These are phyloP conservation scores for Daphne laureola DNA, from an alignment of 441 rosid genomes.

Conservation along the genomic window DNA sequence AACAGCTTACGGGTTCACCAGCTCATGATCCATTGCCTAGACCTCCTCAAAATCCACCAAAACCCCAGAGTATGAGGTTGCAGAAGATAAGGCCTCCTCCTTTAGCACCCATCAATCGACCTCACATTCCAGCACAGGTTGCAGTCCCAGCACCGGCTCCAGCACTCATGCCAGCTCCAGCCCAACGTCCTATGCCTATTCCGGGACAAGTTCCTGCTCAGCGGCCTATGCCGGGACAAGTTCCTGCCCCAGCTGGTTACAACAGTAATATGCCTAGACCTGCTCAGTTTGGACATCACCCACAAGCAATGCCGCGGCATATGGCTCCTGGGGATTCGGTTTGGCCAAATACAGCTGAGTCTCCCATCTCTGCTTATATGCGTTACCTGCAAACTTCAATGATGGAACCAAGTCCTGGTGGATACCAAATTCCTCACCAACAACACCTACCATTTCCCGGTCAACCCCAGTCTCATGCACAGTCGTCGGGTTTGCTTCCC, in stretches of 20 bases:
- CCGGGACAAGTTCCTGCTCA: constrained; percentile 1
- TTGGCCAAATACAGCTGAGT: constrained; percentile 46
- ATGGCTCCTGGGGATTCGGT: constrained; percentile 26
- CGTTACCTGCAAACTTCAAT: constrained; percentile 59
- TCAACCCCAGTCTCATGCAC: constrained; percentile 28
- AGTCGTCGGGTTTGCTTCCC: constrained; percentile 35
- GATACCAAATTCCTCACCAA: constrained; percentile 33
- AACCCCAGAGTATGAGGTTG: constrained; percentile 63
- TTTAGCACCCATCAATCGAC: constrained; percentile 55
- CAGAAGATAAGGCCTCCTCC: constrained; percentile 82
- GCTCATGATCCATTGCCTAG: constrained; percentile 57
- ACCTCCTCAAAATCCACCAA: constrained; percentile 67
- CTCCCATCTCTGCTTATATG: constrained; percentile 79
- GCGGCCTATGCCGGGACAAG: no score
- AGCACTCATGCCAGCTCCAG: constrained; percentile 16
- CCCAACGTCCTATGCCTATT: no score
- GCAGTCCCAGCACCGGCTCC: constrained; percentile 25
- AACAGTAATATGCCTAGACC: constrained; percentile 37
- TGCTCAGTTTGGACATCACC: constrained; percentile 31
- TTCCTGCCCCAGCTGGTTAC: constrained; percentile 22
- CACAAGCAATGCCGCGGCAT: constrained; percentile 23
- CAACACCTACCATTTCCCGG: constrained; percentile 25
- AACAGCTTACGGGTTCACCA: constrained; percentile 83
- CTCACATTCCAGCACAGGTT: constrained; percentile 30
- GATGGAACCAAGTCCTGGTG: constrained; percentile 43